Evolutionary conservation across 2,329 filamentous ascomycete genomes (phyloP).

Genomic region (Volutella citrinella): DNA sequence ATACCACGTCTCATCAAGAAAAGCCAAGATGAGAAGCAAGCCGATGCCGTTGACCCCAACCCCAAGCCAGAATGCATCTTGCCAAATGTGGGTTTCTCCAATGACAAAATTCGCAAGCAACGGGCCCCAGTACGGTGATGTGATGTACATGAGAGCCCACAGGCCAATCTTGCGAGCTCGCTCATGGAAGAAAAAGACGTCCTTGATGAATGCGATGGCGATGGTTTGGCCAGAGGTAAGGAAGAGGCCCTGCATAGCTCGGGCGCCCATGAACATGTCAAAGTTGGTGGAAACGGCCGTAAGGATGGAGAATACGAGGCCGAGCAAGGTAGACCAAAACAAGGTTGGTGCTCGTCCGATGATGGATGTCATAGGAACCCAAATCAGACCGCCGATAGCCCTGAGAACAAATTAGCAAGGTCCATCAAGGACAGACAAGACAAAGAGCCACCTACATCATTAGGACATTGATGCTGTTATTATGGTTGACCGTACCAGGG

Average conservation of each 20-base stretch:
- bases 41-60: slow-evolving; percentile 36
- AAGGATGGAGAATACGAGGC: slow-evolving; percentile 13
- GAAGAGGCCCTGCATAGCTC: slow-evolving; percentile 38
- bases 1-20: slow-evolving; percentile 50
- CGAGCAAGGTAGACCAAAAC: slow-evolving; percentile 16
- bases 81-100: slow-evolving; percentile 39
- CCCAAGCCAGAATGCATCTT: slow-evolving; percentile 46
- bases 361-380: slow-evolving; percentile 17
- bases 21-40: slow-evolving; percentile 37
- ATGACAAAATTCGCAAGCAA: slow-evolving; percentile 48
- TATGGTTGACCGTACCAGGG: slow-evolving; percentile 9
- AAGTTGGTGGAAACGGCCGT: slow-evolving; percentile 10
- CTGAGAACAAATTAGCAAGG: slow-evolving; percentile 1
- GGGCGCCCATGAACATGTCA: slow-evolving; percentile 9
- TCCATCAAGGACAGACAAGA: not conserved
- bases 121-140: slow-evolving; percentile 44
- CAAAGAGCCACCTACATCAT: slow-evolving; percentile 9
- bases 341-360: slow-evolving; percentile 17
- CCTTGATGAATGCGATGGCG: slow-evolving; percentile 52
- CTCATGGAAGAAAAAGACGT: slow-evolving; percentile 60
- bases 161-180: slow-evolving; percentile 48
- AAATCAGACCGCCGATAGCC: slow-evolving; percentile 14
- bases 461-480: slow-evolving; percentile 17
- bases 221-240: slow-evolving; percentile 42
- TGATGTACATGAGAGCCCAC: slow-evolving; percentile 41